Evolutionary conservation across 441 rosid species (phyloP), one percentile per base, ranked within the genome.

Genomic region (Eugenia klotzschiana): DNA sequence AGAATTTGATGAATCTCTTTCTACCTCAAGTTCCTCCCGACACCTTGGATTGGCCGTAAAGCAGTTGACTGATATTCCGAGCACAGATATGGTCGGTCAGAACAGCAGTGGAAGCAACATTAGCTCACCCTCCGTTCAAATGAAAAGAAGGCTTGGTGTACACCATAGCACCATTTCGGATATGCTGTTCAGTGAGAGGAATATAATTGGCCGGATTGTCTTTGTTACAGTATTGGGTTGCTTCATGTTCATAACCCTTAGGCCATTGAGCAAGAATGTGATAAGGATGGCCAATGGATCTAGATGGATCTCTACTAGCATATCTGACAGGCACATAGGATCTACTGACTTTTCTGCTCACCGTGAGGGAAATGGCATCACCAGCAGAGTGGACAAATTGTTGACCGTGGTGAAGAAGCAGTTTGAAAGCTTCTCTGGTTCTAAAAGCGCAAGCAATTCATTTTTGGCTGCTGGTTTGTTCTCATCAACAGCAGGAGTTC

Each of bases 11-110:
- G 93, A 89, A 84, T 85, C 94, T 81, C 82, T 87, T 85, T 57
- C 90, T 6, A 79, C 69, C 79, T 81, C 81, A 83, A 93, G 89
- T 88, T 89, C 96, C 57, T 87, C 90, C 80, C 90, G 91, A 84
- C 91, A 91, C 88, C 89, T 91, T 60, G 91, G 84, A 27, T 93
- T 95, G 83, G 94, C 95, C 82, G 95, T 92, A 56, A 94, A 96
- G 90, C 98, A 93, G 87, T 88, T 95, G 85, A 82, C 92, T 84
- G 91, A 93, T 88, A 83, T 89, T 88, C 94, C 87, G 89, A 87
- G 87, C 85, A 89, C 93, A 58, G 87, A 89, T 81, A 83, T 82
- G 82, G 64, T 85, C 18, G 87, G 88, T 83, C 91, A 88, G 87
- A 89, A 85, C 87, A 87, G 51, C 56, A 88, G 82, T 85, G 93